A percentile compares a stretch with the other conserved stretches of the same genome.
Evolutionary conservation across 371 early-diverging fungal genomes (phyloP).

Genomic region (Funneliformis caledonium): DNA sequence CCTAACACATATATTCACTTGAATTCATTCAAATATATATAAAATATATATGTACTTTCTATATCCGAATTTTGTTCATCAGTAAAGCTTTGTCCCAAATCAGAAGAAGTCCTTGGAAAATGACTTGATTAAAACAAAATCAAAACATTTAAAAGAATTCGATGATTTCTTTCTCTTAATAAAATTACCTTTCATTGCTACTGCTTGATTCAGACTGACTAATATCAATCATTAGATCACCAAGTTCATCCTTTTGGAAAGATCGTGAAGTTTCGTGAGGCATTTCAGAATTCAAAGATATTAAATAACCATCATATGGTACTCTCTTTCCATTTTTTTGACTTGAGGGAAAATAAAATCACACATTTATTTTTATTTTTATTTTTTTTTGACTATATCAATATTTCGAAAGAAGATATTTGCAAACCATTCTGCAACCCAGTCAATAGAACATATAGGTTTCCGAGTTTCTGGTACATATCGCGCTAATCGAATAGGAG

Average conservation of each 20-base stretch:
- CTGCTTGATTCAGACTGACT: background rate
- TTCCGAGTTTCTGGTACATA: conserved; percentile 45
- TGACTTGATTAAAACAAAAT: background rate
- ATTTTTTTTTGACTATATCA: background rate
- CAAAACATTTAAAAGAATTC: background rate
- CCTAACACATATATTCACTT: background rate
- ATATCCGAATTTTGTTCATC: background rate
- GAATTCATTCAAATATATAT: background rate
- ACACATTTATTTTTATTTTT: background rate
- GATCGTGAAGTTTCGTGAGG: background rate
- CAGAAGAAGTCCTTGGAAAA: background rate
- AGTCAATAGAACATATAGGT: conserved; percentile 47
- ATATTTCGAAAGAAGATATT: background rate
- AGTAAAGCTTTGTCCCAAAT: background rate
- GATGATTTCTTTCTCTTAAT: background rate
- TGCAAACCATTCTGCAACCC: conserved; percentile 50
- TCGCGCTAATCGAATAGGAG: conserved; percentile 46
- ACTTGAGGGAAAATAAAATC: background rate
- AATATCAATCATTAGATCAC: background rate
- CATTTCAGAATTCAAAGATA: background rate
- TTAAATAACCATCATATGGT: background rate
- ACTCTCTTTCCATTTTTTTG: background rate
- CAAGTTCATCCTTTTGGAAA: background rate
- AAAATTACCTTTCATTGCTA: background rate
- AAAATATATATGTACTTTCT: background rate